Base-by-base conservation (phyloP, 352 stramenopile genomes). In the Pythium oligandrum region DNA sequence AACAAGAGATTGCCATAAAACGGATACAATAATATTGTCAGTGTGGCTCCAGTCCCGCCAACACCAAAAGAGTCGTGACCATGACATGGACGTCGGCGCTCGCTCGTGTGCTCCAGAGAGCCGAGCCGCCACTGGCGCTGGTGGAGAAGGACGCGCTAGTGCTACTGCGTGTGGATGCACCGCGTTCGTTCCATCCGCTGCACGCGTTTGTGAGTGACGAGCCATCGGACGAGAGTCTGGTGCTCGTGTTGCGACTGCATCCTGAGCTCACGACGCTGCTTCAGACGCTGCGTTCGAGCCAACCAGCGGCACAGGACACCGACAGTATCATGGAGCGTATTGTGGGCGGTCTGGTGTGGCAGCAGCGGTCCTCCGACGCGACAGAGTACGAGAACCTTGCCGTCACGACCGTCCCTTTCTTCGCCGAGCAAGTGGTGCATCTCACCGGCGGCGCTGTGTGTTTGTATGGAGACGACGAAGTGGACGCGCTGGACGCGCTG, bases 231-330 rank as follows among this genome's bases (percentile, higher is more conserved):
- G 45, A 57, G 11, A 52, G 52, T 37, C 45, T 68, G 2, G 35
- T 68, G n/a, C 37, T 59, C 17, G 60, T 61, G 35, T 36, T 55
- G 54, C 44, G 50, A 26, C 37, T 68, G 2, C 60, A 68, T 31
- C 45, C 54, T 1, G 26, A 38, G 26, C 9, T 68, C 12, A 26
- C 40, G 11, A 26, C 49, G 50, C 50, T 68, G 5, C 39, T 68
- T 1, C 12, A 26, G 12, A 42, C 33, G 30, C n/a, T 68, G 0
- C 9, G 12, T 3, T 30, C 1, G 3, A 30, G 11, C 33, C 17
- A 46, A 31, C 36, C 39, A 7, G 0, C 32, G 9, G 11, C 45
- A 7, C 43, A 59, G 33, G 36, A 49, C 7, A 12, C 48, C 1
- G 44, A 48, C 3, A 39, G 40, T 34, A 12, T 63, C 11, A 12